A percentile compares a stretch with the other conserved stretches of the same genome.
Evolutionary conservation across 441 rosid species (phyloP).

Genomic region (Pelargonium cotyledonis): DNA sequence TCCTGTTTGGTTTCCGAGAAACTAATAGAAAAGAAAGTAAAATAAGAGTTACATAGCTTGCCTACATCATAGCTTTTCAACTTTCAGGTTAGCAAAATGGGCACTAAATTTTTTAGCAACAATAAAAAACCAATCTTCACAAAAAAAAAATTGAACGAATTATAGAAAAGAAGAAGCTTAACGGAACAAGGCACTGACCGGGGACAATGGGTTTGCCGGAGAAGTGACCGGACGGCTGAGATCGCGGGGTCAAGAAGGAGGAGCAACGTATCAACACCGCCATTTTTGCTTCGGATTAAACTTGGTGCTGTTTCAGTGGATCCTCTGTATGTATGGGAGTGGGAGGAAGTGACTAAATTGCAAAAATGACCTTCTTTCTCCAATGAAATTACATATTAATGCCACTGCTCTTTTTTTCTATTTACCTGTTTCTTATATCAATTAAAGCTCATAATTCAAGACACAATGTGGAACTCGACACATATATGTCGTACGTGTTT

Average conservation of each 20-base stretch:
- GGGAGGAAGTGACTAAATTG: too few relatives aligned
- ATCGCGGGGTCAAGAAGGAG: slow-evolving; percentile 29
- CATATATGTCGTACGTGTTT: too few relatives aligned
- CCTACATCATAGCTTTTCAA: neutral
- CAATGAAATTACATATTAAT: too few relatives aligned
- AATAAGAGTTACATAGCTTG: neutral
- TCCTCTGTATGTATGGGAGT: neutral
- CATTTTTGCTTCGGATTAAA: slow-evolving; percentile 27
- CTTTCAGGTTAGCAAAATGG: neutral
- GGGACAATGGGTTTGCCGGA: slow-evolving; percentile 28
- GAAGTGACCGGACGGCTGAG: slow-evolving; percentile 30
- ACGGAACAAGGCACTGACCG: slow-evolving; percentile 28
- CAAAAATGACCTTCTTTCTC: too few relatives aligned
- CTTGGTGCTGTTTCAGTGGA: slow-evolving; percentile 1
- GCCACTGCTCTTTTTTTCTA: too few relatives aligned
- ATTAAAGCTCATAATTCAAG: too few relatives aligned
- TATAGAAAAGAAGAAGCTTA: neutral
- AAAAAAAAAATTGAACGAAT: neutral
- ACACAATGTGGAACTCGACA: too few relatives aligned
- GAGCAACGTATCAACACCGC: slow-evolving; percentile 49
- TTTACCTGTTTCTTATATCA: too few relatives aligned
- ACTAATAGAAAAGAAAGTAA: neutral
- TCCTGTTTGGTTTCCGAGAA: neutral
- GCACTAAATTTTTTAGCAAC: neutral
- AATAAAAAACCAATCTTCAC: neutral